Base-by-base conservation (phyloP, 176 grass and related monocot species). In the sorghum (Sorghum bicolor) region DNA sequence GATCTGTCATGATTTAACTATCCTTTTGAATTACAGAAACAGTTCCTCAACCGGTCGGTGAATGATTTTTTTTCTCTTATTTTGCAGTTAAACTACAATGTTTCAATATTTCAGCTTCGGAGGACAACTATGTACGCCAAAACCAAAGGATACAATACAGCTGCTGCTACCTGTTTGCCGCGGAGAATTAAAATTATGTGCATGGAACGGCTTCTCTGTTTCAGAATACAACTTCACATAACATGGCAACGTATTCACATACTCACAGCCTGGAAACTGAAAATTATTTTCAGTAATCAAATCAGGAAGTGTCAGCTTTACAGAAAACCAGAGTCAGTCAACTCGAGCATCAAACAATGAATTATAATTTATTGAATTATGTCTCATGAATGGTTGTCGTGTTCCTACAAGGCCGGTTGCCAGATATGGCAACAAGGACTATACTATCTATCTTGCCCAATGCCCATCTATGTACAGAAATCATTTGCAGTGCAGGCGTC, bases 401-500 rank as follows among this genome's bases (percentile, higher is more conserved):
- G 34, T 61, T 82, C 29, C 78, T 76, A 76, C 37, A 80, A 85
- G 29, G 74, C 80, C 39, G n/a, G 64, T 71, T 63, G 80, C 72
- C 73, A 36, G 66, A 67, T 39, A 63, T 40, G 77, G 82, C 53
- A 77, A 72, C 77, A 30, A 66, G 24, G 39, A 64, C 64, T 70
- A 77, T 28, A 34, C 62, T 81, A 81, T 50, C 77, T 74, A 85
- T 62, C 70, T 71, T 41, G 58, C 67, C 65, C 77, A 85, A 71
- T 64, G 58, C 67, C 55, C 64, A 85, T 64, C 64, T 85, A 81
- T 82, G 38, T 80, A 89, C 87, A 85, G 25, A 89, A 66, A 39
- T 22, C 72, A 85, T 61, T 61, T 81, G 57, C 74, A 69, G 65
- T 29, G 19, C 64, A 16, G 62, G 28, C 34, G 41, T 44, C 67